Evolutionary conservation across 345 rosid species (phyloP).

Genomic region (Hevea brasiliensis): DNA sequence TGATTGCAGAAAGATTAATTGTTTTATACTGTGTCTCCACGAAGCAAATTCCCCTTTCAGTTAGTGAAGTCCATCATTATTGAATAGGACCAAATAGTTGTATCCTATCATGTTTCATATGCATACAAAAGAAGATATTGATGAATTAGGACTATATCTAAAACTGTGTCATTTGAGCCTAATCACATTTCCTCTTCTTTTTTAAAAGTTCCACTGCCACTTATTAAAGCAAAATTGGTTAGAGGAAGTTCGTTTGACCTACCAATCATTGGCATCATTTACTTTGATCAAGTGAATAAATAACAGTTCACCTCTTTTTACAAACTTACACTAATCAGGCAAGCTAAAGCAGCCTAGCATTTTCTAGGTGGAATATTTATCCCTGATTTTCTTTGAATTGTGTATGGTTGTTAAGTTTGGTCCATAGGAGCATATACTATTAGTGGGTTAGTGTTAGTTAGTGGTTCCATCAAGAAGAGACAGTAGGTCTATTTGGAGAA

Average conservation of each 20-base stretch:
- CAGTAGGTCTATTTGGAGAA: too few species aligned
- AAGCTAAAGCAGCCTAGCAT: slow-evolving; percentile 6
- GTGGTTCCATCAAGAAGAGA: too few species aligned
- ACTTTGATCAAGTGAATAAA: slow-evolving; percentile 4
- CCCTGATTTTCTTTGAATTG: background rate
- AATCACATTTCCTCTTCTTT: slow-evolving; percentile 14
- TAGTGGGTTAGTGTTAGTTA: too few species aligned
- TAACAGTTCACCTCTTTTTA: background rate
- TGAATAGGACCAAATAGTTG: background rate
- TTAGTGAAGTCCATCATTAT: too few species aligned
- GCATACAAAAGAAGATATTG: background rate
- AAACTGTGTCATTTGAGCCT: slow-evolving; percentile 6
- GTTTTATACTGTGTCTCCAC: background rate
- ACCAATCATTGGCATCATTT: slow-evolving; percentile 6
- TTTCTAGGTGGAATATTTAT: background rate
- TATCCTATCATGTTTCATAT: background rate
- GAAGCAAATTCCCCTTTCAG: background rate
- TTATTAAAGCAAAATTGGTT: slow-evolving; percentile 19
- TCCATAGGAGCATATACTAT: too few species aligned
- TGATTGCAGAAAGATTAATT: background rate
- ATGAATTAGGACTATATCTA: background rate
- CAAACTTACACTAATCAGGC: background rate
- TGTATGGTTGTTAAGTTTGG: too few species aligned
- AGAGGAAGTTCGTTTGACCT: slow-evolving; percentile 19
- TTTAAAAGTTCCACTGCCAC: slow-evolving; percentile 10